Base-by-base conservation (phyloP, 2,329 filamentous ascomycete species). In the Microdochium nivale region DNA sequence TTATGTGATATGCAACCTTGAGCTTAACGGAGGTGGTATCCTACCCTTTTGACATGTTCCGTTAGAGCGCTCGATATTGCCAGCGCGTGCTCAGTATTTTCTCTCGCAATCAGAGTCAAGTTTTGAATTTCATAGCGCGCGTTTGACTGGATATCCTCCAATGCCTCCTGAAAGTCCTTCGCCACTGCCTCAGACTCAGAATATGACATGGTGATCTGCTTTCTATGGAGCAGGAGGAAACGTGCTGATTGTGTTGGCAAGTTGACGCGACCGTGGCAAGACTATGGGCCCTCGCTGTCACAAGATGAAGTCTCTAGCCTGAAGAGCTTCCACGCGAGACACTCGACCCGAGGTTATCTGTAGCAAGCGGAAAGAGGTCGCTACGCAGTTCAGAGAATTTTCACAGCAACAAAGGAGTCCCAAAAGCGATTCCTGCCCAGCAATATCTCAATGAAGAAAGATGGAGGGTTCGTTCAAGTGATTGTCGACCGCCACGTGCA, bases 81-180 rank as follows among this genome's bases (percentile, higher is more conserved):
- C 68, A 95, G 83, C 33, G 94, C 94, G 75, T 96, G 88, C 70
- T 95, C 90, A 58, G 91, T 96, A 64, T 95, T 96, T 70, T 99
- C 94, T 69, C 95, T 90, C 54, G 94, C 94, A 71, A 99, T 97
- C 68, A 96, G 84, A 56, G 94, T 99, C 72, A 99, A 73, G 72
- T 95, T 97, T 77, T 88, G 92, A 69, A 99, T 99, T 72, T 97
- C 92, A 70, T 90, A 90, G 65, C 90, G 86, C 71, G 90, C 89
- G 73, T 96, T 96, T 66, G 85, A 81, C 58, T 87, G 88, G 63
- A 99, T 78, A 70, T 96, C 92, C 72, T 95, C 88, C 66, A 99
- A 77, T 51, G 91, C 94, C 65, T 90, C 88, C 67, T 87, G 88
- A 74, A 96, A 99, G 73, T 97, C 94, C 70, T 92, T 87, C 56